A percentile compares a stretch with the other conserved stretches of the same genome.
Evolutionary conservation across 164 flowering plant genomes (phyloP).

Genomic region (Cinnamomum chago): DNA sequence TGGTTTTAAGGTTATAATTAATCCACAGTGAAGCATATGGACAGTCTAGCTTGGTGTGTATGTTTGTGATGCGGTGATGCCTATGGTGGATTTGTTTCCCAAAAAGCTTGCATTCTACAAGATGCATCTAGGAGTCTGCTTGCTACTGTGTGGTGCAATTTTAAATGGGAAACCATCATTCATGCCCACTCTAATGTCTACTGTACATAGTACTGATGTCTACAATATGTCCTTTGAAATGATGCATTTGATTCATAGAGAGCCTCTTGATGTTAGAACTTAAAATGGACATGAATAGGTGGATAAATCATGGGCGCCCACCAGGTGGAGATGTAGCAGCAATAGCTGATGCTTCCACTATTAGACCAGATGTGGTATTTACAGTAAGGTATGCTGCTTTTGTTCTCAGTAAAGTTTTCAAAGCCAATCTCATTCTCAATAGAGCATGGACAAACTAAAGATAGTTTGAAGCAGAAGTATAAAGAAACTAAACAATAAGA

Average conservation of each 20-base stretch:
- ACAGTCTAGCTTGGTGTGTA: no score
- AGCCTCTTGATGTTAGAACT: neutral
- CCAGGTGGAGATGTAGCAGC: slow-evolving; percentile 76
- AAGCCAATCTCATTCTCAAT: neutral
- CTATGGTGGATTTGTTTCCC: neutral
- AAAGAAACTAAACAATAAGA: no score
- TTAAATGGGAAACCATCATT: neutral
- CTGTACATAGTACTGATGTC: neutral
- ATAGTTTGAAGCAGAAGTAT: neutral
- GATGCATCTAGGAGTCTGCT: neutral
- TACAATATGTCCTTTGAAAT: neutral
- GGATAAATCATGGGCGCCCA: slow-evolving; percentile 73
- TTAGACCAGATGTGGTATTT: slow-evolving; percentile 57
- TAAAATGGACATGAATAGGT: slow-evolving; percentile 37
- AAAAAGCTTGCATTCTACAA: neutral
- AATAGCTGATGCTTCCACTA: slow-evolving; percentile 52
- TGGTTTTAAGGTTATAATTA: no score
- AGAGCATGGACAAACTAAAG: neutral
- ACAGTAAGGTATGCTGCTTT: slow-evolving; percentile 51
- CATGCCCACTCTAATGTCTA: neutral
- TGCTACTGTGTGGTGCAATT: neutral
- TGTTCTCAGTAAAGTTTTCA: neutral
- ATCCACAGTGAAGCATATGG: no score
- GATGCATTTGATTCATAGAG: neutral
- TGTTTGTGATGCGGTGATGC: no score